Conservation (phyloP, 495 filamentous ascomycete genomes). For the Amniculicola lignicola region DNA sequence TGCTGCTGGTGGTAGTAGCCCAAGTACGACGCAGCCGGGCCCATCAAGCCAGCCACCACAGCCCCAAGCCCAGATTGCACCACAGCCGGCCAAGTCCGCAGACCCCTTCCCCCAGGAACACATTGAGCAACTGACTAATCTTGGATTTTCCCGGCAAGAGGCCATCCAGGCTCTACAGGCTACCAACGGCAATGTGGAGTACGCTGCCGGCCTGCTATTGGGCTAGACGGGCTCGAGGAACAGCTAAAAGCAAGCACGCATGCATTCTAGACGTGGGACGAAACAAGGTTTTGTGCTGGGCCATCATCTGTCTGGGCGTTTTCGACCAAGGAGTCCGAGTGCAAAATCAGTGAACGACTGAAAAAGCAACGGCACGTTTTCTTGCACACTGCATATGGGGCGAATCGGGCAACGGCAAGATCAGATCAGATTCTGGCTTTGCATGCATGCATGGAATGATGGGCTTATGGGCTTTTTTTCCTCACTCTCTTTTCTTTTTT, state of each 20-base stretch:
- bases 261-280: constrained; percentile 5
- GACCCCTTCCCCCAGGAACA: constrained; percentile 52
- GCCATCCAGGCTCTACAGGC: constrained; percentile 74
- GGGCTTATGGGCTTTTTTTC: too few species aligned
- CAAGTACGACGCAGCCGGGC: constrained; percentile 30
- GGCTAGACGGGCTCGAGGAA: background rate
- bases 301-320: too few species aligned
- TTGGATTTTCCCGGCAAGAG: constrained; percentile 72
- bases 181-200: constrained; percentile 75
- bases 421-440: too few species aligned
- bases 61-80: too few species aligned
- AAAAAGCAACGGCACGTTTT: background rate
- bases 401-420: too few species aligned
- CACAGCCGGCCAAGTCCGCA: constrained; percentile 19
- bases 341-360: too few species aligned
- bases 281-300: too few species aligned
- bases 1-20: constrained; percentile 45
- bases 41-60: too few species aligned
- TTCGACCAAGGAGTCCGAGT: too few species aligned
- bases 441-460: too few species aligned
- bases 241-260: background rate
- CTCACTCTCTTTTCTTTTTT: too few species aligned
- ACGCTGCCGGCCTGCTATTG: constrained; percentile 76
- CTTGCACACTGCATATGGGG: background rate
- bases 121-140: constrained; percentile 67